Conservation (phyloP, 2,329 filamentous ascomycete genomes). For the Penicillium aurantiogriseum region DNA sequence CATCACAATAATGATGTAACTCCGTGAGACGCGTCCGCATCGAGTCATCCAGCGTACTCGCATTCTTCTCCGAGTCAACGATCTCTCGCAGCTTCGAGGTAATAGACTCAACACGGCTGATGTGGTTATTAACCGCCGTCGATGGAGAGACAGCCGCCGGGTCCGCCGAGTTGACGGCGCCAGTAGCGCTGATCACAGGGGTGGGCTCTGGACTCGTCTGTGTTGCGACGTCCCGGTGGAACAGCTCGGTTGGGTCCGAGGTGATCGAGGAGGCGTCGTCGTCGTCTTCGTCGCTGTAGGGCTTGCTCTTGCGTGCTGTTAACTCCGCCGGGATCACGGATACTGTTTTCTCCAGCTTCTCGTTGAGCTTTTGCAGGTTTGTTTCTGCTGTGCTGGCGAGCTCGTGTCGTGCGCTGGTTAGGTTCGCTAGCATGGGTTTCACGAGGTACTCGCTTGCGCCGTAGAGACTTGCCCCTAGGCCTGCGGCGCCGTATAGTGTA, state of each 20-base stretch:
- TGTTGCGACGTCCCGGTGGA: slow-evolving; percentile 62
- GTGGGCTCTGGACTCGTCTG: slow-evolving; percentile 53
- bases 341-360: slow-evolving; percentile 52
- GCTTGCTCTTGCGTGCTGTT: slow-evolving; percentile 27
- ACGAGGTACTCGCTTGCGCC: slow-evolving; percentile 59
- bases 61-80: slow-evolving; percentile 38
- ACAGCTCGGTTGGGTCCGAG: slow-evolving; percentile 63
- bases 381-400: slow-evolving; percentile 52
- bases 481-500: slow-evolving; percentile 57
- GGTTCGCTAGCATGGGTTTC: slow-evolving; percentile 56
- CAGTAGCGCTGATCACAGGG: slow-evolving; percentile 24
- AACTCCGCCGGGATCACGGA: slow-evolving; percentile 51
- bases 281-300: slow-evolving; percentile 24
- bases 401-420: slow-evolving; percentile 58
- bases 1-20: slow-evolving; percentile 54
- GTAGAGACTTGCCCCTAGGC: slow-evolving; percentile 56
- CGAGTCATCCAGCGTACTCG: slow-evolving; percentile 34
- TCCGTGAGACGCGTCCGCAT: slow-evolving; percentile 40
- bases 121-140: slow-evolving; percentile 36
- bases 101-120: slow-evolving; percentile 51
- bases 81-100: slow-evolving; percentile 53
- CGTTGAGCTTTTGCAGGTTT: slow-evolving; percentile 57
- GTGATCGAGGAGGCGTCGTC: slow-evolving; percentile 45
- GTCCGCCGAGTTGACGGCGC: slow-evolving; percentile 18
- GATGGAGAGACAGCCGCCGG: slow-evolving; percentile 20